Evolutionary conservation across 179 eudicot species (phyloP), one percentile per base, ranked within the genome.

Genomic region (Beta macrorhiza): DNA sequence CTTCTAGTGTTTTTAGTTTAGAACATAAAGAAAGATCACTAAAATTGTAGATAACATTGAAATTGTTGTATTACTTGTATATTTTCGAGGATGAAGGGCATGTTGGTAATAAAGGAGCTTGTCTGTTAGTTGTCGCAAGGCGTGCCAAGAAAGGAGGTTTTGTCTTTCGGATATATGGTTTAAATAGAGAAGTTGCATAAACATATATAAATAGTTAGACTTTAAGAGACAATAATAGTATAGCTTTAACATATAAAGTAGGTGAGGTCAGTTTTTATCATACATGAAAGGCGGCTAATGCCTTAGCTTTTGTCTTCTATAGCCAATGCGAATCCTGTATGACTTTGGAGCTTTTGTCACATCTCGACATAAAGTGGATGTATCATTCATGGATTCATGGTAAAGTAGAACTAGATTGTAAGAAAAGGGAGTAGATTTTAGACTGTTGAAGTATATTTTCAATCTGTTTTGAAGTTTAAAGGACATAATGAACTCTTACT

Each of bases 61-160:
- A 58, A 58, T 49, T 49, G 53, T 49, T 49, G 10, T n/a, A n/a
- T n/a, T n/a, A n/a, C n/a, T n/a, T n/a, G n/a, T 37, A 37, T 37
- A 37, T 37, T 49, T 49, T 49, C 11, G n/a, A 15, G 20, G 20
- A 58, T 15, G 63, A 77, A 15, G 81, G 83, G 71, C 37, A 25
- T 25, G 52, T 5, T 78, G 76, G 82, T 69, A 78, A 74, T 72
- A 59, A 51, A 15, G 52, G 5, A 16, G 74, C 49, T 82, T 85
- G 89, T 89, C 89, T 81, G 82, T 22, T 51, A 78, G 82, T 76
- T 89, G 90, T 83, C 88, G 79, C 82, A 78, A 82, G 72, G 92
- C 92, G 88, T 88, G 89, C 87, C 12, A 61, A 68, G 56, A 67
- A 57, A 77, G 74, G 53, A 13, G 42, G 72, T 4, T 53, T 49